Conservation (phyloP, 2,329 filamentous ascomycete species). For the Botrytis paeoniae region DNA sequence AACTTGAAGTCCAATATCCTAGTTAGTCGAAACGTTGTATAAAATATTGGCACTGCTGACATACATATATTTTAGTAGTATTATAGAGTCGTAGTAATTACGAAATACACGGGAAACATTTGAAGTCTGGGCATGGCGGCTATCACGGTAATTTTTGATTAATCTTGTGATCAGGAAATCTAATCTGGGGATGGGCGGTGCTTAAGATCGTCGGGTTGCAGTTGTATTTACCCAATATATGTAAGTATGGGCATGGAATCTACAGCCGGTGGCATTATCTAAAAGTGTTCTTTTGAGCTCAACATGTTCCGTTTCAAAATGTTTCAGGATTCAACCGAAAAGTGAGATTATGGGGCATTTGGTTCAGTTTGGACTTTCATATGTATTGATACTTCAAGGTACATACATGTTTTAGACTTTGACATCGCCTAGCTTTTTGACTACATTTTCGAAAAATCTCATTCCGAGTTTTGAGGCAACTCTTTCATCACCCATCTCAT, state of each 20-base stretch:
- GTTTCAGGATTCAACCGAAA: neutral
- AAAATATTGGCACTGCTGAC: neutral
- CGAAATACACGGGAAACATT: neutral
- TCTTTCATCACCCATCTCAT: slow-evolving; percentile 42
- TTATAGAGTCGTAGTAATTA: slow-evolving; percentile 2
- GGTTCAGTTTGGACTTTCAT: neutral
- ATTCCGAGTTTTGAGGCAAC: slow-evolving; percentile 43
- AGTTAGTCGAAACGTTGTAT: neutral
- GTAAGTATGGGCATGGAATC: neutral
- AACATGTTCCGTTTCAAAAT: slow-evolving; percentile 6
- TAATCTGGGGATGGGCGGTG: slow-evolving; percentile 1
- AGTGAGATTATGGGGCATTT: neutral
- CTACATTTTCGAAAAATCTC: slow-evolving; percentile 46
- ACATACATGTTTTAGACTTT: slow-evolving; percentile 23
- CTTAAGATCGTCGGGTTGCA: neutral
- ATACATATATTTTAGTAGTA: neutral
- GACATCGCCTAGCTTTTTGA: slow-evolving; percentile 42
- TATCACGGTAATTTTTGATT: neutral
- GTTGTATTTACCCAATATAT: neutral
- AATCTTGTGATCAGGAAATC: slow-evolving; percentile 2
- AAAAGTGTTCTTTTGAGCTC: neutral
- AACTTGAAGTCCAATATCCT: neutral
- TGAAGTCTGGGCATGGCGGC: neutral
- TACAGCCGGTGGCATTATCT: neutral
- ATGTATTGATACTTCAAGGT: slow-evolving; percentile 9